Conservation (phyloP, 2,329 filamentous ascomycete genomes). For the Cercospora zeae-maydis region DNA sequence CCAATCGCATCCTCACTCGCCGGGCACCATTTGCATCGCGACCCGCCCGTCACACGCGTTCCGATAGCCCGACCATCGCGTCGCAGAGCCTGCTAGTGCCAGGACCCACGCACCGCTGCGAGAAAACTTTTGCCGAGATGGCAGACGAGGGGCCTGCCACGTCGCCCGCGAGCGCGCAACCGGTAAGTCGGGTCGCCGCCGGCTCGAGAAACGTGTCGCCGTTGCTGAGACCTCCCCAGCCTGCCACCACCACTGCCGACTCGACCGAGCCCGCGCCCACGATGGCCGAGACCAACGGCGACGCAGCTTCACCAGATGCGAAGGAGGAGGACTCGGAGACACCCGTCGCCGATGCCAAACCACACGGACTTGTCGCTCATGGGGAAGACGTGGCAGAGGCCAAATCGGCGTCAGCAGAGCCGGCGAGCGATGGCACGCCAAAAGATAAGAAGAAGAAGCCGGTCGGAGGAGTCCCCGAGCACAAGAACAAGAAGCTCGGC, state of each 20-base stretch:
- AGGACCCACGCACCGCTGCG: constrained; percentile 7
- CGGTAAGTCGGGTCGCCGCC: constrained; percentile 24
- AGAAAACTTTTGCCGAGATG: constrained; percentile 27
- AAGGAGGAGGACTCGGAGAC: constrained; percentile 30
- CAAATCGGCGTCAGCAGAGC: constrained; percentile 22
- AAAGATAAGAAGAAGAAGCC: constrained; percentile 55
- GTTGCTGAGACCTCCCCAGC: constrained; percentile 28
- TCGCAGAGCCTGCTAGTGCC: constrained; percentile 26
- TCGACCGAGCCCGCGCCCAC: constrained; percentile 21
- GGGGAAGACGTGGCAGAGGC: constrained; percentile 27
- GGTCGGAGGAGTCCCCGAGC: constrained; percentile 57
- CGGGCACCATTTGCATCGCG: constrained; percentile 13
- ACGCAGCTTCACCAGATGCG: constrained; percentile 18
- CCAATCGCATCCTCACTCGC: constrained; percentile 7
- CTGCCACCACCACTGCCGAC: constrained; percentile 15
- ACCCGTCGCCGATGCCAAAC: constrained; percentile 29
- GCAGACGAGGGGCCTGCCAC: constrained; percentile 31
- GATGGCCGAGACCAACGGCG: constrained; percentile 27
- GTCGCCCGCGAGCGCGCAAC: constrained; percentile 29
- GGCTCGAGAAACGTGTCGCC: constrained; percentile 16
- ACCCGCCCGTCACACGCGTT: constrained; percentile 19
- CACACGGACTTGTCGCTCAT: constrained; percentile 27
- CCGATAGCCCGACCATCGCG: constrained; percentile 22
- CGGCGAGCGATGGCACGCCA: constrained; percentile 25
- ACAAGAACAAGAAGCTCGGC: constrained; percentile 76